These are phyloP conservation scores for Pisolithus marmoratus DNA, from an alignment of 768 basidiomycete genomes.

Conservation along the genomic window DNA sequence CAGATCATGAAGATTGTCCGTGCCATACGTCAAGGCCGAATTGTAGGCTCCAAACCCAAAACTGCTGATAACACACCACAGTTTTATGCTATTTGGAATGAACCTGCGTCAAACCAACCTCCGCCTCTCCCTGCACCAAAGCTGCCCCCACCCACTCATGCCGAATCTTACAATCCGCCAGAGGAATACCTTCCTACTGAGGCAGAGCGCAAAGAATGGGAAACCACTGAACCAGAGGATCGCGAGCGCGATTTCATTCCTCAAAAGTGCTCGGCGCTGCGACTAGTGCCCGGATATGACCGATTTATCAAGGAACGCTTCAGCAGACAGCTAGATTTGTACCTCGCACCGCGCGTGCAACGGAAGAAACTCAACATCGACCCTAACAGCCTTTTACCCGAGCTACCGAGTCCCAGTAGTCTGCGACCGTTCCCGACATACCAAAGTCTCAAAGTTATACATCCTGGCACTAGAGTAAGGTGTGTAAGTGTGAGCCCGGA, in stretches of 20 bases:
- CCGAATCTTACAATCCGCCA: slow-evolving; percentile 99
- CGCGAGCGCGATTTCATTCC: slow-evolving; percentile 87
- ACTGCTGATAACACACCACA: slow-evolving; percentile 55
- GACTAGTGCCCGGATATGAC: slow-evolving; percentile 88
- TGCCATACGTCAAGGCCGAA: slow-evolving; percentile 93
- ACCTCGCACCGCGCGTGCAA: slow-evolving; percentile 90
- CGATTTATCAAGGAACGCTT: slow-evolving; percentile 93
- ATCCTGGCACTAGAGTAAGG: slow-evolving; percentile 63
- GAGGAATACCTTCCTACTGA: slow-evolving; percentile 91
- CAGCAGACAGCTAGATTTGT: slow-evolving; percentile 89
- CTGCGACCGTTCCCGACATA: slow-evolving; percentile 93
- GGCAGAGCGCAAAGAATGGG: slow-evolving; percentile 78
- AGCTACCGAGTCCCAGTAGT: slow-evolving; percentile 87
- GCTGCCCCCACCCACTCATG: slow-evolving; percentile 78
- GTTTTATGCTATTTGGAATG: slow-evolving; percentile 88
- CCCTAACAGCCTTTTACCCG: slow-evolving; percentile 86
- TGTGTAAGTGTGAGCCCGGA: slow-evolving; percentile 79
- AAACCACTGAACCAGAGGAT: slow-evolving; percentile 79
- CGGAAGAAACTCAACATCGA: slow-evolving; percentile 86
- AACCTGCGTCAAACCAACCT: slow-evolving; percentile 63
- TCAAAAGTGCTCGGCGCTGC: slow-evolving; percentile 75
- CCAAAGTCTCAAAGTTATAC: slow-evolving; percentile 63
- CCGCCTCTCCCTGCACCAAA: slow-evolving; percentile 95
- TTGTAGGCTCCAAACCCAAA: slow-evolving; percentile 84
- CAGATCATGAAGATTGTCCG: slow-evolving; percentile 99